Conservation (phyloP, 1,284 basidiomycete species). For the Naganishia liquefaciens region DNA sequence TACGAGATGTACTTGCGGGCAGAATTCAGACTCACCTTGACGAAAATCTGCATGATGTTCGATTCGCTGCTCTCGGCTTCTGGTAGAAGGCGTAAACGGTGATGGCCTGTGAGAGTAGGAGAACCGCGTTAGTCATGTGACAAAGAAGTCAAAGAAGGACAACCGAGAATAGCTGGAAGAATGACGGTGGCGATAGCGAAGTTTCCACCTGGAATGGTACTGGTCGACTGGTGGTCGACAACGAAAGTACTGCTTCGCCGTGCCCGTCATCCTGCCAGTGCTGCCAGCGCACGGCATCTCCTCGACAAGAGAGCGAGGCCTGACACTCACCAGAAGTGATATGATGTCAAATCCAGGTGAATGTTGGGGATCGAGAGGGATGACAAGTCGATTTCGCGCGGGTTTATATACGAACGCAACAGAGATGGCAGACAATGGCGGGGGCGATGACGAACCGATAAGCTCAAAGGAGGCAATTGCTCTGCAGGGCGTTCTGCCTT, state of each 20-base stretch:
- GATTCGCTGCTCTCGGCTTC: background rate
- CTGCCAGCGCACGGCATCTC: too few species aligned
- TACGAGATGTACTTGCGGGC: background rate
- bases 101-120: background rate
- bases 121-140: background rate
- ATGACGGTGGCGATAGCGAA: background rate
- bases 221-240: too few species aligned
- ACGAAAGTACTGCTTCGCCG: too few species aligned
- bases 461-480: slow-evolving; percentile 2
- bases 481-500: slow-evolving; percentile 11
- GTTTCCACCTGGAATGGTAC: too few species aligned
- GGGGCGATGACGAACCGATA: background rate
- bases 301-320: too few species aligned
- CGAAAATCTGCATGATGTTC: slow-evolving; percentile 40
- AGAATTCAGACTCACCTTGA: slow-evolving; percentile 33
- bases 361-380: background rate
- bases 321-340: too few species aligned
- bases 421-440: background rate
- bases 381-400: background rate
- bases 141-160: background rate
- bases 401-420: background rate
- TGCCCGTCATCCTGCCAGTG: too few species aligned
- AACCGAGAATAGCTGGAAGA: background rate
- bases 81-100: background rate
- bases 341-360: background rate